Percentiles rank a stretch among this genome's conserved stretches.
Conservation (phyloP, 2,329 filamentous ascomycete species). For the Metarhizium guizhouense region DNA sequence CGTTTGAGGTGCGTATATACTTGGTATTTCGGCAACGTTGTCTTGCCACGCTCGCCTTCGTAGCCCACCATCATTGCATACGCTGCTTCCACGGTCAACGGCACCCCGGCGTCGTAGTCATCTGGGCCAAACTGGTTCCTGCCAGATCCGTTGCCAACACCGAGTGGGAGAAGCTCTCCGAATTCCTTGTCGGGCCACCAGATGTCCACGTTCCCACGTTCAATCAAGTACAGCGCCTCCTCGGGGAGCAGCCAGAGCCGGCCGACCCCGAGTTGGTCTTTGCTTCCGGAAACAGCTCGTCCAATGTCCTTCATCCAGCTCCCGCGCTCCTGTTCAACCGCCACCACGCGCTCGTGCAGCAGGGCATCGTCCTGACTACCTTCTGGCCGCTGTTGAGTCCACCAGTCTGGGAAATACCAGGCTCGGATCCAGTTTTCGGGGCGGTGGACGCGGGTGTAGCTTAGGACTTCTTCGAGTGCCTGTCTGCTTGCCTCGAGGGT, state of each 20-base stretch:
- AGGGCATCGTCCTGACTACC: slow-evolving; percentile 15
- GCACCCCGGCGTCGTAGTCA: slow-evolving; percentile 56
- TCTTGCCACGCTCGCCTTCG: slow-evolving; percentile 51
- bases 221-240: slow-evolving; percentile 81
- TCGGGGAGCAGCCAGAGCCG: slow-evolving; percentile 82
- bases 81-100: slow-evolving; percentile 83
- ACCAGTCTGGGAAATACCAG: slow-evolving; percentile 62
- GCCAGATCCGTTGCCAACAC: slow-evolving; percentile 13
- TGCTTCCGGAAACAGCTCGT: slow-evolving; percentile 46
- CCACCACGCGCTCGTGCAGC: slow-evolving; percentile 46
- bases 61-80: slow-evolving; percentile 76
- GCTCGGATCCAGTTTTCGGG: slow-evolving; percentile 57
- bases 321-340: slow-evolving; percentile 63
- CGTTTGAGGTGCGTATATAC: slow-evolving; percentile 83
- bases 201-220: slow-evolving; percentile 79
- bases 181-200: slow-evolving; percentile 63
- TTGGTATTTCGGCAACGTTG: slow-evolving; percentile 70
- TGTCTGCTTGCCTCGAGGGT: slow-evolving; percentile 71
- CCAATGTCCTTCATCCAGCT: slow-evolving; percentile 71
- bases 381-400: slow-evolving; percentile 20
- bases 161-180: slow-evolving; percentile 35
- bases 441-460: slow-evolving; percentile 66
- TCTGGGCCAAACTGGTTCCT: slow-evolving; percentile 17
- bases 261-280: slow-evolving; percentile 45
- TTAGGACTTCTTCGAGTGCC: slow-evolving; percentile 83